Evolutionary conservation across 495 filamentous ascomycete genomes (phyloP).

Genomic region (Schizothecium vesticola): DNA sequence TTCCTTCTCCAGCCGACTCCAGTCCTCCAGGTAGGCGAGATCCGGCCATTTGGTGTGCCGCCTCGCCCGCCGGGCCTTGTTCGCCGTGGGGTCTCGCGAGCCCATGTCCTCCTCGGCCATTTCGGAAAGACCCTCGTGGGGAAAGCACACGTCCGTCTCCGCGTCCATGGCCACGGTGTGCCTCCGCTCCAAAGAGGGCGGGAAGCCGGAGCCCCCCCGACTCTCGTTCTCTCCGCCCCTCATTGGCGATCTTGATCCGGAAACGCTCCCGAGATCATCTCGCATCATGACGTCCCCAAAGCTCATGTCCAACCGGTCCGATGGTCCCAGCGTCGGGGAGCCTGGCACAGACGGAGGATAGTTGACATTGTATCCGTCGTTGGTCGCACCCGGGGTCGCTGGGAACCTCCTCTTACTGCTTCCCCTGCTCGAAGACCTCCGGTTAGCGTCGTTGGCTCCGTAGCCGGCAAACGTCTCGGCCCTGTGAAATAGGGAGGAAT

Average conservation of each 20-base stretch:
- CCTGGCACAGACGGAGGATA: slow-evolving; percentile 92
- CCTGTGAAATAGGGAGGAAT: slow-evolving; percentile 26
- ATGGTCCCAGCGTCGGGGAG: slow-evolving; percentile 58
- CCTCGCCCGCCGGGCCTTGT: slow-evolving; percentile 45
- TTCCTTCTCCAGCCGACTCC: slow-evolving; percentile 88
- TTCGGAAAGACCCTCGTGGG: slow-evolving; percentile 69
- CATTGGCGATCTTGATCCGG: slow-evolving; percentile 24
- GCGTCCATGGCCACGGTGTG: slow-evolving; percentile 50
- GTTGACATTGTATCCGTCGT: slow-evolving; percentile 72
- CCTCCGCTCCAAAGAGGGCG: slow-evolving; percentile 36
- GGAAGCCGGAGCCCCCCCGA: slow-evolving; percentile 20
- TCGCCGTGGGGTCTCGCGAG: slow-evolving; percentile 23
- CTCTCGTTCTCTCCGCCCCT: slow-evolving; percentile 29
- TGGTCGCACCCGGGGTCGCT: slow-evolving; percentile 29
- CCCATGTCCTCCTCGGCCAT: slow-evolving; percentile 69
- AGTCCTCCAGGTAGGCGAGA: slow-evolving; percentile 75
- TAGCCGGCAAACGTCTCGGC: slow-evolving; percentile 32
- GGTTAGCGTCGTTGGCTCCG: slow-evolving; percentile 35
- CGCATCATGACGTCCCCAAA: slow-evolving; percentile 78
- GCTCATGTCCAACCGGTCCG: slow-evolving; percentile 48
- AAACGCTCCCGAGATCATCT: slow-evolving; percentile 41
- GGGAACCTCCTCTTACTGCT: slow-evolving; percentile 31
- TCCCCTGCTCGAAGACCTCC: slow-evolving; percentile 37
- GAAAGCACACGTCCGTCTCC: slow-evolving; percentile 91
- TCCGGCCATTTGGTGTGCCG: slow-evolving; percentile 53